A percentile compares a stretch with the other conserved stretches of the same genome.
phyloP scores from a whole-genome alignment of 257 asterid species.

The Solanum neorickii region DNA sequence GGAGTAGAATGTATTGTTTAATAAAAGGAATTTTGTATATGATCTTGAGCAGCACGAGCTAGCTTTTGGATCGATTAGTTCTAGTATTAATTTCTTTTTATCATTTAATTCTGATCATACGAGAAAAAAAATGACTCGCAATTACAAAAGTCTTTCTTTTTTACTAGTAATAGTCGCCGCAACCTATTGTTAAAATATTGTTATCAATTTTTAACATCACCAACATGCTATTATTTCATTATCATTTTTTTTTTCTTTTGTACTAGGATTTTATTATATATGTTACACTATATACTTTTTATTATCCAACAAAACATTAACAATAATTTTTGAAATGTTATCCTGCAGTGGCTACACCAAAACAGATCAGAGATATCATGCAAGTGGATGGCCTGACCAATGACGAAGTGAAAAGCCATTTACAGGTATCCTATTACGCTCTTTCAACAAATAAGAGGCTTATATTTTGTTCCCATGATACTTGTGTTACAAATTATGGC shows the following conservation, averaged over 20 bases:
- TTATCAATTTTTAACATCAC: background rate
- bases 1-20: background rate
- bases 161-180: background rate
- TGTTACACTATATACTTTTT: background rate
- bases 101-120: background rate
- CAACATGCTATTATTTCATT: background rate
- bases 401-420: constrained; percentile 36
- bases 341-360: constrained; percentile 27
- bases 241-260: background rate
- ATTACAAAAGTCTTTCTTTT: background rate
- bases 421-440: constrained; percentile 14
- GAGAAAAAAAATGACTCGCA: background rate
- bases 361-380: constrained; percentile 33
- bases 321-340: background rate
- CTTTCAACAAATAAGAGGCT: background rate
- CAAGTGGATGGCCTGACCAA: constrained; percentile 25
- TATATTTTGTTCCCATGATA: background rate
- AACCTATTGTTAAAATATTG: background rate
- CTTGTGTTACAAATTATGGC: background rate
- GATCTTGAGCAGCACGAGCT: no score
- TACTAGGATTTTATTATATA: background rate
- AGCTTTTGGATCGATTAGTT: no score
- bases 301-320: background rate
- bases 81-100: no score
- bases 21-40: background rate